Percentiles rank a stretch among this genome's conserved stretches.
phyloP scores from a whole-genome alignment of 1,139 yeast species.

The Saccharomyces hybrid region DNA sequence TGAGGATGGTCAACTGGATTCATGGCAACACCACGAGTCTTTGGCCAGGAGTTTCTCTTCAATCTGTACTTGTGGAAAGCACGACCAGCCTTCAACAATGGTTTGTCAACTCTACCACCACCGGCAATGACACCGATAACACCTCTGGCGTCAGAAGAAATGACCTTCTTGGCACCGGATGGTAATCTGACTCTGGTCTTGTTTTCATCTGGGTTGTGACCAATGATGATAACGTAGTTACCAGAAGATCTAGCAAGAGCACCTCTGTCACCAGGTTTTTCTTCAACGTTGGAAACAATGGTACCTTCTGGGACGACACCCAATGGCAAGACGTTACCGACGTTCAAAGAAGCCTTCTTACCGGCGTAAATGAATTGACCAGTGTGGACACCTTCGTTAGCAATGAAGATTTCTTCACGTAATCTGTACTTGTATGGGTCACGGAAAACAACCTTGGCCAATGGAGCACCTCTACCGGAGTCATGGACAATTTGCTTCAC shows the following conservation, averaged over 20 bases:
- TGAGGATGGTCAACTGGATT: slow-evolving; percentile 99
- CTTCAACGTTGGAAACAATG: slow-evolving; percentile 96
- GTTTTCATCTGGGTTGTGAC: slow-evolving; percentile 98
- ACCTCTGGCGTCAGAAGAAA: slow-evolving; percentile 96
- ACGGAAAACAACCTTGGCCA: slow-evolving; percentile 98
- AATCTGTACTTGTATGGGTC: slow-evolving; percentile 98
- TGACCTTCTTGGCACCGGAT: slow-evolving; percentile 96
- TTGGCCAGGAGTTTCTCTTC: slow-evolving; percentile 99
- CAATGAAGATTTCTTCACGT: slow-evolving; percentile 98
- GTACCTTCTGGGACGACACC: slow-evolving; percentile 99
- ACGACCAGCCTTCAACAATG: slow-evolving; percentile 99
- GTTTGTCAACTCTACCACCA: slow-evolving; percentile 99
- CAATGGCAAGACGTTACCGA: slow-evolving; percentile 95
- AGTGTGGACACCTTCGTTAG: slow-evolving; percentile 99
- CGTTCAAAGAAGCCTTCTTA: slow-evolving; percentile 94
- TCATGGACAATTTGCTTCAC: slow-evolving; percentile 98
- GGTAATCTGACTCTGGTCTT: slow-evolving; percentile 99
- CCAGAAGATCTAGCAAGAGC: slow-evolving; percentile 99
- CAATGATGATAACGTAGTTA: slow-evolving; percentile 97
- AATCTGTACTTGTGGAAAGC: slow-evolving; percentile 99
- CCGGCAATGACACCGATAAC: slow-evolving; percentile 99
- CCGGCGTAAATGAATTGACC: slow-evolving; percentile 99
- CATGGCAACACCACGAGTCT: slow-evolving; percentile 99
- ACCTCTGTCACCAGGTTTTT: slow-evolving; percentile 99
- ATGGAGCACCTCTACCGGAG: slow-evolving; percentile 99